Evolutionary conservation across 2,329 filamentous ascomycete species (phyloP), one percentile per base, ranked within the genome.

Genomic region (Talaromyces sp.): DNA sequence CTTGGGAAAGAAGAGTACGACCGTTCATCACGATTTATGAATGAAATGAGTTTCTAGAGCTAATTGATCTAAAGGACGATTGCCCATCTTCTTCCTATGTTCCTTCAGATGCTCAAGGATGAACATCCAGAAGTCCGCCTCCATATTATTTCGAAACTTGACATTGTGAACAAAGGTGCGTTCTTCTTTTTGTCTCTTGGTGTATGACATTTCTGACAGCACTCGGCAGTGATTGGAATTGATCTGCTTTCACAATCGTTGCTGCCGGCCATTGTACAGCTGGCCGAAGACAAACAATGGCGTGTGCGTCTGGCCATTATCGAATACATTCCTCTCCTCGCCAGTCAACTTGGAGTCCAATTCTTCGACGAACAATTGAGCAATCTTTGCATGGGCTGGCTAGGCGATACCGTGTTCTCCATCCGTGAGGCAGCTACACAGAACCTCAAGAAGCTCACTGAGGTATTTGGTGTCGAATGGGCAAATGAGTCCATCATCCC

Each of bases 211-310:
- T 46, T 24, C 43, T 46, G 17, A 46, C 19, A 24, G 61, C 17
- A 6, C 11, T 52, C 10, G 11, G 19, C 58, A 93, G 95, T 99
- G 63, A 99, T 99, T 73, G 95, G 95, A 64, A 99, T 99, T 76
- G 95, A 99, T 64, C 86, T 96, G 19, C 87, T 99, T 55, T 97
- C 95, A 53, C 93, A 98, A 76, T 97, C 93, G 26, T 88, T 99
- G 58, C 89, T 99, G 55, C 95, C 96, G 13, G 95, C 95, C 51
- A 99, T 99, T 71, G 92, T 98, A 35, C 93, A 98, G 76, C 84
- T 99, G 68, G 95, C 95, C 59, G 95, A 98, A 78, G 95, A 99
- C 78, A 99, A 99, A 84, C 93, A 98, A 81, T 99, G 95, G 95
- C 89, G 95, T 71, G 95, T 99, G 63, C 90, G 95, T 67, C 84